A percentile compares a stretch with the other conserved stretches of the same genome.
Evolutionary conservation across 768 basidiomycete genomes (phyloP).

Genomic region (Tylopilus balloui): DNA sequence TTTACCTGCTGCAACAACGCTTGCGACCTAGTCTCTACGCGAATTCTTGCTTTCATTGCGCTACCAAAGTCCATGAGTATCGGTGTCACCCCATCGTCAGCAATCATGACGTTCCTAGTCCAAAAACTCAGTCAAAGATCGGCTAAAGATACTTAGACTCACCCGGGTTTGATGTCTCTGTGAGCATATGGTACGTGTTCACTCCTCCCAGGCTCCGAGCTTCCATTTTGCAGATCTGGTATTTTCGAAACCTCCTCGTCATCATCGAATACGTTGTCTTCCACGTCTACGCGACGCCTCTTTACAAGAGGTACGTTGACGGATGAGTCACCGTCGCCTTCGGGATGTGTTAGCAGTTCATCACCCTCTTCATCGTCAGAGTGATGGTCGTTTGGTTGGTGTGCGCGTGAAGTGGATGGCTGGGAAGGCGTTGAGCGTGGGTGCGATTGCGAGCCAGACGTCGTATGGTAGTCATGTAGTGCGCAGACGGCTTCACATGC

Average conservation of each 20-base stretch:
- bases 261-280: constrained; percentile 70
- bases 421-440: constrained; percentile 20
- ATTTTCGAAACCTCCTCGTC: constrained; percentile 51
- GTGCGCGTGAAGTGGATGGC: constrained; percentile 22
- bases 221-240: constrained; percentile 38
- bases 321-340: constrained; percentile 51
- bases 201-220: constrained; percentile 33
- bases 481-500: constrained; percentile 92
- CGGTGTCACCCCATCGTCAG: constrained; percentile 78
- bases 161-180: constrained; percentile 96
- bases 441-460: constrained; percentile 26
- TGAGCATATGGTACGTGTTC: constrained; percentile 90
- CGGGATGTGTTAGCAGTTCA: constrained; percentile 69
- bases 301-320: constrained; percentile 59
- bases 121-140: constrained; percentile 3
- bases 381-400: constrained; percentile 26
- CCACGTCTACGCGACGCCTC: constrained; percentile 45
- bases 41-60: constrained; percentile 78
- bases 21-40: constrained; percentile 75
- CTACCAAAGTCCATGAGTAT: constrained; percentile 99
- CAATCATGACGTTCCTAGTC: constrained; percentile 89
- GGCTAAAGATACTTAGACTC: constrained; percentile 26
- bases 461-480: constrained; percentile 84
- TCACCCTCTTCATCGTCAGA: constrained; percentile 60
- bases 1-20: constrained; percentile 84